These are phyloP conservation scores for Leucoagaricus sp. DNA, from an alignment of 1,284 basidiomycete genomes.

Conservation along the genomic window DNA sequence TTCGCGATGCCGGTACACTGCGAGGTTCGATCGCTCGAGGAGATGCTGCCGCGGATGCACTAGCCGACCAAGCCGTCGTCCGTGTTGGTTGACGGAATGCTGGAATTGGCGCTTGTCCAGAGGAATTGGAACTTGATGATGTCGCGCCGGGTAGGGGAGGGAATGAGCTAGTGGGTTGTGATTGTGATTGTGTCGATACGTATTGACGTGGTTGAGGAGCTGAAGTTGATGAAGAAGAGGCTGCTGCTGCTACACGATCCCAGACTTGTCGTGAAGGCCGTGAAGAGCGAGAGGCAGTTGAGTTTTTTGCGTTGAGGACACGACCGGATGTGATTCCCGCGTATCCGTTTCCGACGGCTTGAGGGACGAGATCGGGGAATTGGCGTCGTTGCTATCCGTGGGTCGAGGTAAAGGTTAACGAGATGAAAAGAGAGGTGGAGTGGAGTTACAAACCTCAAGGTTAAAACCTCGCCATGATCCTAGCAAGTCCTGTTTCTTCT, in stretches of 20 bases:
- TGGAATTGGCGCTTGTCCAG: slow-evolving; percentile 28
- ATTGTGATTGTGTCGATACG: slow-evolving; percentile 21
- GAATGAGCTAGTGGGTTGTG: slow-evolving; percentile 42
- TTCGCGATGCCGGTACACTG: slow-evolving; percentile 10
- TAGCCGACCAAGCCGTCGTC: slow-evolving; percentile 60
- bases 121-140: slow-evolving; percentile 19
- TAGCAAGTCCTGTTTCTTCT: slow-evolving; percentile 79
- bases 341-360: slow-evolving; percentile 63
- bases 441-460: slow-evolving; percentile 61
- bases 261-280: slow-evolving; percentile 68
- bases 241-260: slow-evolving; percentile 88
- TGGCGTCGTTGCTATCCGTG: slow-evolving; percentile 73
- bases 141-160: slow-evolving; percentile 39
- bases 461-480: slow-evolving; percentile 84
- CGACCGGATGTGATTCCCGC: slow-evolving; percentile 80
- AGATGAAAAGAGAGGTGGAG: background rate
- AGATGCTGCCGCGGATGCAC: slow-evolving; percentile 20
- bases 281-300: slow-evolving; percentile 59
- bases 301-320: slow-evolving; percentile 82
- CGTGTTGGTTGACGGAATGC: slow-evolving; percentile 46
- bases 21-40: slow-evolving; percentile 2
- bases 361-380: slow-evolving; percentile 78
- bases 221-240: slow-evolving; percentile 50
- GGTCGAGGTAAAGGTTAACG: background rate
- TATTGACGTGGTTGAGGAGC: slow-evolving; percentile 24